phyloP scores from a whole-genome alignment of 169 alveolate genomes.

The Plasmodium fragile region DNA sequence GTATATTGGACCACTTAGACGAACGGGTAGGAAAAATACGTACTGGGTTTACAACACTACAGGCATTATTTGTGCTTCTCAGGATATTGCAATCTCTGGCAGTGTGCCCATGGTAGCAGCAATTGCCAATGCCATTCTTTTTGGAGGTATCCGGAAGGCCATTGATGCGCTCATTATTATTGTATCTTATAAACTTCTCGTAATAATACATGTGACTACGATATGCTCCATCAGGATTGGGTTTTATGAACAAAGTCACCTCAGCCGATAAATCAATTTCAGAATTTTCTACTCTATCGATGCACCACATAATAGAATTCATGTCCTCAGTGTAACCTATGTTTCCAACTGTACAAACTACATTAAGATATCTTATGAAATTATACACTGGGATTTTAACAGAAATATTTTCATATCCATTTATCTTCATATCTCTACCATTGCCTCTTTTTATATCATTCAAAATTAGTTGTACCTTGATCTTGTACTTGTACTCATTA shows the following conservation, averaged over 20 bases:
- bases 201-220: neutral
- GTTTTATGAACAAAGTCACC: conserved; percentile 11
- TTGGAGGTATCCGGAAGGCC: neutral
- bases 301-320: conserved; percentile 33
- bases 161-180: neutral
- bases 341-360: conserved; percentile 12
- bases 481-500: conserved; percentile 42
- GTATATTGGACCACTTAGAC: neutral
- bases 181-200: neutral
- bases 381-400: conserved; percentile 62
- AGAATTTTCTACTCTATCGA: conserved; percentile 9
- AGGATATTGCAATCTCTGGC: neutral
- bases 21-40: neutral
- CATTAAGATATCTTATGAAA: conserved; percentile 36
- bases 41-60: neutral
- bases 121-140: neutral
- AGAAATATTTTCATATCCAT: conserved; percentile 36
- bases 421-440: conserved; percentile 20
- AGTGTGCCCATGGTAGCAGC: neutral
- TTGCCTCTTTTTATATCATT: conserved; percentile 18
- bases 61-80: neutral
- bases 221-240: neutral
- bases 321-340: conserved; percentile 9
- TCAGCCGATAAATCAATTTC: conserved; percentile 9
- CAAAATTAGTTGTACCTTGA: conserved; percentile 28